Base-by-base conservation (phyloP, 108 stramenopile species). In the Nannochloropsis salina region DNA sequence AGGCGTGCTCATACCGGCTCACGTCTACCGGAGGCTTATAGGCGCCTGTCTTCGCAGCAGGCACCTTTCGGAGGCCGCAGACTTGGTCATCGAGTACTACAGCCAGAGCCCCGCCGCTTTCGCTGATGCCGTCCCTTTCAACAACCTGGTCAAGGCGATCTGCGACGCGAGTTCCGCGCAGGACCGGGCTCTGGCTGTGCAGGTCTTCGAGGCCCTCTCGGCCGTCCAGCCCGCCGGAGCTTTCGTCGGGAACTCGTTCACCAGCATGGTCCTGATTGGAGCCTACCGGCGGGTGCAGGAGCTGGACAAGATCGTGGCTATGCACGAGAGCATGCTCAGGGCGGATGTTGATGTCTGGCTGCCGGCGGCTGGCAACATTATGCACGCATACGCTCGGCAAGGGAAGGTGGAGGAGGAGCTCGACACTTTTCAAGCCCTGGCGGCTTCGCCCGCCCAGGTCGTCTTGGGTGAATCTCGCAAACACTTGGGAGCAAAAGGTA, bases 291-390 rank as follows among this genome's bases (percentile, higher is more conserved):
- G 61, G 20, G n/a, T n/a, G 61, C 61, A 74, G 61, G 61, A 74
- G 61, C 61, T 74, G 61, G 61, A 74, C 61, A 74, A 74, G 61
- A 74, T 74, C 4, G 61, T 74, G 8, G 61, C 2, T n/a, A n/a
- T 74, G 61, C 61, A 74, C n/a, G n/a, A 74, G n/a, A n/a, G 20
- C 61, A 74, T 74, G 61, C 61, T 1, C 8, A n/a, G 20, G 61
- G 61, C 61, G 61, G 61, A n/a, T 15, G 61, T 74, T 74, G 61
- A 74, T 74, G 61, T 74, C 4, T 74, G 61, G 61, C 61, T 74
- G 20, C 61, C 61, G 4, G 61, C 61, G 61, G 61, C 61, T n/a
- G n/a, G 61, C 61, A 74, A 74, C n/a, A 8, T 74, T n/a, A 74
- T 74, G 61, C n/a, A 74, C n/a, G 61, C 61, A 3, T 74, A 74